phyloP scores from a whole-genome alignment of 306 rosid species.

The Carpinus viminea region DNA sequence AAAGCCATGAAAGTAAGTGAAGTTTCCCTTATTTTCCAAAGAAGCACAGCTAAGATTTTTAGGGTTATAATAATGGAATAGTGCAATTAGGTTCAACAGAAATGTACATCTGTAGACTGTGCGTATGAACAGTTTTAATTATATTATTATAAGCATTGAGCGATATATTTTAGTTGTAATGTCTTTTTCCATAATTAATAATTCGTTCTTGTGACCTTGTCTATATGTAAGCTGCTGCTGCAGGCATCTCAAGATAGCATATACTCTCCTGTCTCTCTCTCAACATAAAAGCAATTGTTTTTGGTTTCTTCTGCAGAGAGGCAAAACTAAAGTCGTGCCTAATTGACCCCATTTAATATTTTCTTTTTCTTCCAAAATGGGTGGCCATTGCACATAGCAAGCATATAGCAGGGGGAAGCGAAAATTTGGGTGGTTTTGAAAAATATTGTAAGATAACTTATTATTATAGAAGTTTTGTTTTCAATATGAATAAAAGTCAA shows the following conservation, averaged over 20 bases:
- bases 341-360: background rate
- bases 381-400: too few relatives aligned
- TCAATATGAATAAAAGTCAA: background rate
- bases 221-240: constrained; percentile 40
- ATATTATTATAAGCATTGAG: background rate
- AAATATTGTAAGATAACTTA: too few relatives aligned
- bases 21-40: background rate
- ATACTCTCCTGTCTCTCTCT: constrained; percentile 32
- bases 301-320: constrained; percentile 21
- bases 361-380: background rate
- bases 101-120: constrained; percentile 12
- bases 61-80: background rate
- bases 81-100: constrained; percentile 5
- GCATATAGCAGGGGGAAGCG: background rate
- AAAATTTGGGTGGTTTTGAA: background rate
- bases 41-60: background rate
- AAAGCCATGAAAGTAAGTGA: background rate
- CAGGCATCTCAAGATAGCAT: constrained; percentile 59
- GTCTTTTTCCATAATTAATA: constrained; percentile 21
- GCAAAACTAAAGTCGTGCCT: constrained; percentile 9
- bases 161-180: constrained; percentile 30
- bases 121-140: constrained; percentile 1
- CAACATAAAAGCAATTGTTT: constrained; percentile 1
- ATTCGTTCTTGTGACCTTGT: constrained; percentile 46
- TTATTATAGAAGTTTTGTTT: background rate